Evolutionary conservation across 2,329 filamentous ascomycete genomes (phyloP), one percentile per base, ranked within the genome.

Genomic region (Hymenoscyphus fructigenus): DNA sequence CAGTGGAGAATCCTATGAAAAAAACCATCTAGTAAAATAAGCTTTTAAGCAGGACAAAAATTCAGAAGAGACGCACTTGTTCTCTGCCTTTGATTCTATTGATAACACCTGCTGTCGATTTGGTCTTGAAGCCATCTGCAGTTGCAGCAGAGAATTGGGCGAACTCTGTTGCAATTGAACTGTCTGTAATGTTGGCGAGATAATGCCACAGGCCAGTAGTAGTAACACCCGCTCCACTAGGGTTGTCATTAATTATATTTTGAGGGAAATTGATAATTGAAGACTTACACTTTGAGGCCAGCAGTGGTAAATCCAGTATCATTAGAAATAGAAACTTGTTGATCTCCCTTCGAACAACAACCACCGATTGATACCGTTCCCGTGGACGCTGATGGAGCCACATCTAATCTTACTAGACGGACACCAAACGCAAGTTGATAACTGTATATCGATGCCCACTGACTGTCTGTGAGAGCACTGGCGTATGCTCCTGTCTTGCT

Each of bases 351-450:
- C 56, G 74, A 74, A 70, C 82, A 84, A 75, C 83, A 84, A 57
- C 82, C 79, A 2, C 67, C 69, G 17, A 68, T 60, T 5, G 68
- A 61, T 2, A 59, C 55, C 5, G 61, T 64, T 70, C 84, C 83
- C 69, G 80, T 83, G 15, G 81, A 78, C 17, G 80, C 74, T 3
- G 79, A 79, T 7, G 85, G 85, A 67, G 80, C 86, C 12, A 83
- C 84, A 70, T 86, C 84, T 20, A 85, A 76, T 64, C 85, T 83
- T 38, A 87, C 83, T 83, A 88, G 84, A 28, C 85, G 80, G 14
- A 85, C 82, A 29, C 84, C 82, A 68, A 85, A 88, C 29, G 76
- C 75, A 1, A 78, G 77, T 73, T 88, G 85, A 70, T 88, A 88
- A 56, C 78, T 77, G 69, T 84, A 85, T 2, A 88, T 74, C 59